phyloP scores from a whole-genome alignment of 352 stramenopile species.

The Pilasporangium apinafurcum region DNA sequence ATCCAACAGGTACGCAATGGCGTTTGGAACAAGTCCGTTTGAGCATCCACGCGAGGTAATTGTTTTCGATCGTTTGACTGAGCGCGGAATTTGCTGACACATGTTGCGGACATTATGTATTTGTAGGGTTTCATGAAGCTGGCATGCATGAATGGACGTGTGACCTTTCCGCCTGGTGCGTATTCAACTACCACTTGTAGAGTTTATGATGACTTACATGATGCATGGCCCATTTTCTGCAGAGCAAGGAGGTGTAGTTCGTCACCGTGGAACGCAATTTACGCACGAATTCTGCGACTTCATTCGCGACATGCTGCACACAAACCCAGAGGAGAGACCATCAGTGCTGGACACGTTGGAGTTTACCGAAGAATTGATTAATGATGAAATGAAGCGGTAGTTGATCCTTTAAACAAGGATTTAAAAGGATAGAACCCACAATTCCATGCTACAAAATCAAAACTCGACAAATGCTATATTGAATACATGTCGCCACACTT shows the following conservation, averaged over 20 bases:
- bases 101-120: constrained; percentile 1
- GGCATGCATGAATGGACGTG: constrained; percentile 70
- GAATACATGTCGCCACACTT: too few relatives aligned
- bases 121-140: constrained; percentile 78
- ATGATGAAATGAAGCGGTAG: constrained; percentile 56
- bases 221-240: too few relatives aligned
- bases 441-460: constrained; percentile 6
- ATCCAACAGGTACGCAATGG: constrained; percentile 65
- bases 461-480: too few relatives aligned
- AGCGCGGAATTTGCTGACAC: neutral
- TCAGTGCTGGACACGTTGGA: constrained; percentile 76
- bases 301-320: constrained; percentile 83
- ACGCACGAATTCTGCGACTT: constrained; percentile 83
- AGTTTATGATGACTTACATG: neutral
- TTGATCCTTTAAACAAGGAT: constrained; percentile 9
- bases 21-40: constrained; percentile 77
- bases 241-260: constrained; percentile 64
- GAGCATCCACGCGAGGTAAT: constrained; percentile 67
- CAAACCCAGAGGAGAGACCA: constrained; percentile 72
- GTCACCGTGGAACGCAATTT: constrained; percentile 59
- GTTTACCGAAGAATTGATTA: constrained; percentile 74
- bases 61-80: too few relatives aligned
- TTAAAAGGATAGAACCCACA: constrained; percentile 7
- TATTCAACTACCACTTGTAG: neutral
- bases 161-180: constrained; percentile 64